Conservation (phyloP, 2,329 filamentous ascomycete species). For the Fusarium luffae region DNA sequence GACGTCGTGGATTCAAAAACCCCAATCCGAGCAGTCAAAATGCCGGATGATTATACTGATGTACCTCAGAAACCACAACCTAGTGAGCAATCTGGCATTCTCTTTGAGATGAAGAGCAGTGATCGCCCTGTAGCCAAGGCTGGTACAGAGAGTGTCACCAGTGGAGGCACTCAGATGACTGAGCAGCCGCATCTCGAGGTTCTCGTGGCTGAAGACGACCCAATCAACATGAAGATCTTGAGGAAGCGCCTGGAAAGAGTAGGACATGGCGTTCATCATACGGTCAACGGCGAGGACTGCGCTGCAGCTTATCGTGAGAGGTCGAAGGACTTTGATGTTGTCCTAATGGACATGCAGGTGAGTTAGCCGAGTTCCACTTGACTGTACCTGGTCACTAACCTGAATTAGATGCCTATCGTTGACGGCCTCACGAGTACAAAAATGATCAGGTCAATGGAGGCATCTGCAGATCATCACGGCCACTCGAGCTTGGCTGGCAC, state of each 20-base stretch:
- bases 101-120: conserved; percentile 53
- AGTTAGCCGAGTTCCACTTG: conserved; percentile 44
- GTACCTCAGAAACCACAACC: conserved; percentile 47
- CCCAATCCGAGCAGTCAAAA: conserved; percentile 59
- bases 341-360: conserved; percentile 95
- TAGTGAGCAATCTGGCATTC: conserved; percentile 49
- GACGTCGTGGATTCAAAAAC: conserved; percentile 58
- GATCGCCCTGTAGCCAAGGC: conserved; percentile 8
- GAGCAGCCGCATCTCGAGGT: conserved; percentile 62
- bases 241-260: conserved; percentile 82
- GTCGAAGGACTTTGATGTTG: conserved; percentile 74
- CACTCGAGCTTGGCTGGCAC: conserved; percentile 68
- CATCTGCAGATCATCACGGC: conserved; percentile 56
- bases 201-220: conserved; percentile 87
- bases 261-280: conserved; percentile 77
- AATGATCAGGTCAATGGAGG: conserved; percentile 82
- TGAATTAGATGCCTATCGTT: conserved; percentile 86
- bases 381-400: neutral
- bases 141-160: conserved; percentile 42
- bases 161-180: conserved; percentile 31
- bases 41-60: conserved; percentile 60
- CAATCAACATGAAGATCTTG: conserved; percentile 85
- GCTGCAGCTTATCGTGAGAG: conserved; percentile 74
- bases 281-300: conserved; percentile 87
- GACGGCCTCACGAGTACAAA: conserved; percentile 85